Conservation (phyloP, 352 stramenopile species). For the Pythium volutum region DNA sequence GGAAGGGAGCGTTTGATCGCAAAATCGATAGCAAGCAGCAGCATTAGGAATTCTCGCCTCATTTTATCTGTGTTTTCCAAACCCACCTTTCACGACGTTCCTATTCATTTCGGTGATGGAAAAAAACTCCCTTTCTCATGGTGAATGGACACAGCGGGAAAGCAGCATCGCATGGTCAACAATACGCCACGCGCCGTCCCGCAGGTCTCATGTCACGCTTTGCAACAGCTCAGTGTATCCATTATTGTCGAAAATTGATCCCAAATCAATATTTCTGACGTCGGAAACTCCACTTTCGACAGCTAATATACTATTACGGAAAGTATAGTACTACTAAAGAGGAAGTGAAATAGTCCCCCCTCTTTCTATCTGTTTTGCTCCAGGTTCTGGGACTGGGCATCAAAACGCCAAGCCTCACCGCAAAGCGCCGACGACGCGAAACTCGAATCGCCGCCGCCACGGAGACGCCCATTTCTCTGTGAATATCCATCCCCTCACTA, state of each 20-base stretch:
- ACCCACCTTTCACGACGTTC: too few relatives aligned
- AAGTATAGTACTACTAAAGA: not conserved
- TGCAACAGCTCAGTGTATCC: slow-evolving; percentile 5
- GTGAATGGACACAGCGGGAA: too few relatives aligned
- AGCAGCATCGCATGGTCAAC: too few relatives aligned
- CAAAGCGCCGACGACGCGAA: not conserved
- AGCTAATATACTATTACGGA: not conserved
- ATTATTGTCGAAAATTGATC: slow-evolving; percentile 16
- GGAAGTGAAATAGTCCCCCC: slow-evolving; percentile 1
- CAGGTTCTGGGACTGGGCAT: slow-evolving; percentile 17
- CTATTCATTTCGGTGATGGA: too few relatives aligned
- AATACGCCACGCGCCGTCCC: too few relatives aligned
- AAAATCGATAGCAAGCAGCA: too few relatives aligned
- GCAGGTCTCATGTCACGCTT: not conserved
- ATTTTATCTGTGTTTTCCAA: too few relatives aligned
- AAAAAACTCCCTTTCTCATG: too few relatives aligned
- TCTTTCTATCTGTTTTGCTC: slow-evolving; percentile 1
- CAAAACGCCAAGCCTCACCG: not conserved
- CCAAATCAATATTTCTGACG: not conserved
- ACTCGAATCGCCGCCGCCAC: not conserved
- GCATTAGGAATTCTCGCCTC: too few relatives aligned
- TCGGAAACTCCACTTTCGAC: slow-evolving; percentile 8
- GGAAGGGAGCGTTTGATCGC: too few relatives aligned
- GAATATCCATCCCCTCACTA: not conserved
- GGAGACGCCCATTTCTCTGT: slow-evolving; percentile 6